Base-by-base conservation (phyloP, 192 early-diverging fungal species). In the Thoreauomyces humboldtii region DNA sequence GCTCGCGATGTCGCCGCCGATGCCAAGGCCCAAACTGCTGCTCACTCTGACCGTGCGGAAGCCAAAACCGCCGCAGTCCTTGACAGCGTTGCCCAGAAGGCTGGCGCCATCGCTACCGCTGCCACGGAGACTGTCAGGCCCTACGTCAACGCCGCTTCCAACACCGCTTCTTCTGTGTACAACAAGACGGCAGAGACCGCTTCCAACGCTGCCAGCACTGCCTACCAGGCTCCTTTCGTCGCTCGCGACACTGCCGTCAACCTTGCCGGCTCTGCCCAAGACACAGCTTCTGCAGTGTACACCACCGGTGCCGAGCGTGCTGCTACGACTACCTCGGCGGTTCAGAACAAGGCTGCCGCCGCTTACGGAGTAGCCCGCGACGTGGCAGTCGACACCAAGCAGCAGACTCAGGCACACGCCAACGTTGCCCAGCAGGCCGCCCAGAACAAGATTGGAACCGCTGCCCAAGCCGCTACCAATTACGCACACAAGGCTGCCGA, bases 131-230 rank as follows among this genome's bases (percentile, higher is more conserved):
- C 50, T 31, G 50, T 31, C 2, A 22, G 32, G 27, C 15, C 25
- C 50, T 31, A 15, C 6, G 50, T 27, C 14, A 3, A 22, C 6
- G 27, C 15, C 50, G 50, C 50, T 4, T 52, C 25, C 50, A 52
- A 52, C 50, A 31, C 50, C 2, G 50, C 50, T 4, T 22, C 50
- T 3, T 17, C 6, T n/a, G n/a, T n/a, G n/a, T n/a, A n/a, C n/a
- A n/a, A n/a, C n/a, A n/a, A n/a, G n/a, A n/a, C n/a, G n/a, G n/a
- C n/a, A n/a, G n/a, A 41, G 12, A 57, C 55, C 19, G 55, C 55
- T 4, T 57, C 55, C 32, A 57, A 57, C 55, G 55, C 34, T 36
- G 7, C 55, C 34, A 37, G n/a, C 17, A 15, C 31, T 36, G 55
- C 32, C 32, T 36, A 57, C 19, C 12, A 17, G 22, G 25, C 11